Percentiles rank a stretch among this genome's conserved stretches.
Evolutionary conservation across 352 stramenopile genomes (phyloP).

Genomic region (Pilasporangium apinafurcum): DNA sequence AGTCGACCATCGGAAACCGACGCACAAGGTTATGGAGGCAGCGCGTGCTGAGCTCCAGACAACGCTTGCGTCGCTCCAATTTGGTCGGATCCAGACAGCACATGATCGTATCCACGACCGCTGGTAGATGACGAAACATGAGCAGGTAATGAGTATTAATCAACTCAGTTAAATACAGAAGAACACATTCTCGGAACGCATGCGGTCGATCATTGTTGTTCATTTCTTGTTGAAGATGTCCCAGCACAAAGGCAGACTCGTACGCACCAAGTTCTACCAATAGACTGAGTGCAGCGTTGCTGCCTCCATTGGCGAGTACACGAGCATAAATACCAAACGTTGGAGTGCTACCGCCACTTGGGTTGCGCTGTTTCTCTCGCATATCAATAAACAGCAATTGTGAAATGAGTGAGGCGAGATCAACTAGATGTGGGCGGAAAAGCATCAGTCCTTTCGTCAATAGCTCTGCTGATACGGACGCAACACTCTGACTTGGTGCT

Average conservation of each 20-base stretch:
- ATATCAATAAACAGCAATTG: conserved; percentile 72
- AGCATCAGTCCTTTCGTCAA: conserved; percentile 81
- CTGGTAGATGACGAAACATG: conserved; percentile 77
- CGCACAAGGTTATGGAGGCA: conserved; percentile 79
- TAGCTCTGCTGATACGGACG: conserved; percentile 66
- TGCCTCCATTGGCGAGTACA: conserved; percentile 44
- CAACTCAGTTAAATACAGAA: conserved; percentile 75
- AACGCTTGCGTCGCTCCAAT: conserved; percentile 67
- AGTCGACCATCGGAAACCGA: conserved; percentile 84
- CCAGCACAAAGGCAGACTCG: conserved; percentile 73
- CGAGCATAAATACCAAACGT: conserved; percentile 35
- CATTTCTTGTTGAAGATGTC: conserved; percentile 78
- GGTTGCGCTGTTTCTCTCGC: conserved; percentile 57
- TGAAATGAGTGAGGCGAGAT: conserved; percentile 68
- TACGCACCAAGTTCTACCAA: conserved; percentile 75
- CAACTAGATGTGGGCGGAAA: conserved; percentile 74
- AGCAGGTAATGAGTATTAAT: conserved; percentile 81
- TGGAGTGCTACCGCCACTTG: conserved; percentile 18
- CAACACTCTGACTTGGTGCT: conserved; percentile 43
- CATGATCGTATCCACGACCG: conserved; percentile 84
- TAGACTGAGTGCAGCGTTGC: conserved; percentile 66
- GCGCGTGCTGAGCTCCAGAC: conserved; percentile 68
- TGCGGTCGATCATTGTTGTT: conserved; percentile 61
- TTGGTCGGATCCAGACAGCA: conserved; percentile 82
- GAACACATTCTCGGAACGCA: conserved; percentile 65